A percentile compares a stretch with the other conserved stretches of the same genome.
These are phyloP conservation scores for Aureobasidium sp. DNA, from an alignment of 2,329 filamentous ascomycete genomes.

Conservation along the genomic window DNA sequence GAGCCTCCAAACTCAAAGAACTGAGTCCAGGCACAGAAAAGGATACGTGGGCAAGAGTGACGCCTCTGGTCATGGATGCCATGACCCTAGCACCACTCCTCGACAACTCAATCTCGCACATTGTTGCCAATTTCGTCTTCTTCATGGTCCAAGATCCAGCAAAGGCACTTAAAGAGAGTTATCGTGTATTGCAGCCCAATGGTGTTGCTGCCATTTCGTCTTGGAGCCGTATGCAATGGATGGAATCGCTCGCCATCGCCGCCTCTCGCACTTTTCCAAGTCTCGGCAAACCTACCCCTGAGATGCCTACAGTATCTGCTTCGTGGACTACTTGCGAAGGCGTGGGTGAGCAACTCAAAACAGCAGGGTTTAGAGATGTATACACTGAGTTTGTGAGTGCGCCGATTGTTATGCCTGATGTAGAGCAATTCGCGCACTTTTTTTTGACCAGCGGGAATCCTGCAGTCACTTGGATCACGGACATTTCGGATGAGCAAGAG, in stretches of 20 bases:
- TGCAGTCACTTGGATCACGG: neutral
- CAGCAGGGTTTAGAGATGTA: slow-evolving; percentile 26
- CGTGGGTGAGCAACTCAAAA: slow-evolving; percentile 22
- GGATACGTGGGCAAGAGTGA: slow-evolving; percentile 22
- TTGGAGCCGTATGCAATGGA: slow-evolving; percentile 27
- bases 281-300: neutral
- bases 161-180: slow-evolving; percentile 23
- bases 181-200: slow-evolving; percentile 22
- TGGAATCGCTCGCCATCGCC: slow-evolving; percentile 22
- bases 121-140: slow-evolving; percentile 28
- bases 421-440: neutral
- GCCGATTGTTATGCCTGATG: neutral
- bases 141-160: slow-evolving; percentile 26
- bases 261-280: slow-evolving; percentile 19
- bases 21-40: neutral
- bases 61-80: slow-evolving; percentile 23
- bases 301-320: slow-evolving; percentile 20
- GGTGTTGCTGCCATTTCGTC: slow-evolving; percentile 24
- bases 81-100: slow-evolving; percentile 23
- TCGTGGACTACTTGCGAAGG: slow-evolving; percentile 22
- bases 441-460: slow-evolving; percentile 3
- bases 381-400: slow-evolving; percentile 19
- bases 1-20: slow-evolving; percentile 1
- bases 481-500: neutral
- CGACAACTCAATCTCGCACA: slow-evolving; percentile 23